Evolutionary conservation across 2,329 filamentous ascomycete species (phyloP), one percentile per base, ranked within the genome.

Genomic region (Clonostachys solani): DNA sequence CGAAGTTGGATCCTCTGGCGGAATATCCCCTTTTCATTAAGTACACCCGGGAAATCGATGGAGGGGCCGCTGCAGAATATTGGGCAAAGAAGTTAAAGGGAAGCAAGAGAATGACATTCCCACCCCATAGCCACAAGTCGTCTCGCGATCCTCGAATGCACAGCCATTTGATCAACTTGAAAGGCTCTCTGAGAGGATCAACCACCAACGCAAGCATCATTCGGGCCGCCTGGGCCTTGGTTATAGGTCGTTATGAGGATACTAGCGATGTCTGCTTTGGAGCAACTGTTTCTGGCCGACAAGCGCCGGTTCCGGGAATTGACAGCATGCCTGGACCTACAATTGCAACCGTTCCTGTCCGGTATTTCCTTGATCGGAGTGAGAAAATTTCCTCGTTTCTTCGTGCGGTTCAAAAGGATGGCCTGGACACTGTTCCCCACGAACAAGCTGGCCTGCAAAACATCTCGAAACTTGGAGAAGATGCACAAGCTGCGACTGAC

Each of bases 141-240:
- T 12, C 41, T 12, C 16, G 42, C 9, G 18, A 43, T 13, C 42
- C 47, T n/a, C 18, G 42, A 4, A 46, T 47, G 3, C 36, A 49
- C 35, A 33, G 17, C 33, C 19, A 45, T n/a, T 17, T 49, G 4
- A 12, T 40, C 43, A 42, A 42, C 33, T 13, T 45, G 4, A 19
- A 19, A 12, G 29, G 13, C 10, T 17, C 42, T 33, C 23, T 37
- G 17, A 29, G 34, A 17, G 16, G 16, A 12, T 43, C 52, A 12
- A 48, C 52, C 12, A 58, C 52, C 13, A 50, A 47, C 2, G 51
- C 56, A 8, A 51, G 53, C 2, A 23, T 60, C 10, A 42, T 63
- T 9, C 54, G 56, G 6, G 58, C 59, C 1, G 61, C 61, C 3
- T 64, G 61, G 61, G 60, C 57, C 1, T 16, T 64, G 16, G 41